phyloP scores from a whole-genome alignment of 768 basidiomycete genomes.

The Termitomyces bulborhizus region DNA sequence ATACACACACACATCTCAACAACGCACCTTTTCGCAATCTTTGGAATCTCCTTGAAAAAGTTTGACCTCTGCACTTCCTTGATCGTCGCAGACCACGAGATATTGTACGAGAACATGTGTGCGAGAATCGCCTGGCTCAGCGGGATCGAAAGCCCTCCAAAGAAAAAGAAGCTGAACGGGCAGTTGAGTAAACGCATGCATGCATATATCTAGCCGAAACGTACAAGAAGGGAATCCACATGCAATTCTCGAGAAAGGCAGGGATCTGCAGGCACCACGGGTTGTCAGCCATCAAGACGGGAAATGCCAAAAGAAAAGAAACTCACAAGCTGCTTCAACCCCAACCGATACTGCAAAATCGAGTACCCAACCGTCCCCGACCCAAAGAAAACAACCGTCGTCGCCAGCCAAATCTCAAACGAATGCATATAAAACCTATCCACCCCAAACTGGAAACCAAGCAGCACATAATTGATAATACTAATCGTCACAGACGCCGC shows the following conservation, averaged over 20 bases:
- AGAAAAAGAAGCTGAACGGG: slow-evolving; percentile 62
- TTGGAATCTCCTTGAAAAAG: slow-evolving; percentile 88
- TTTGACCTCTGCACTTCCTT: slow-evolving; percentile 86
- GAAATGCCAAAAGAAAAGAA: neutral
- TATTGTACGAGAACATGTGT: slow-evolving; percentile 53
- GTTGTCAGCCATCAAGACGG: neutral
- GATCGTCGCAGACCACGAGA: slow-evolving; percentile 52
- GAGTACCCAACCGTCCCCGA: slow-evolving; percentile 68
- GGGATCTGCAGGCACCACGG: slow-evolving; percentile 23
- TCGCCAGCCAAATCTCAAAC: slow-evolving; percentile 79
- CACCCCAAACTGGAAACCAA: slow-evolving; percentile 67
- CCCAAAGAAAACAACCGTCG: slow-evolving; percentile 72
- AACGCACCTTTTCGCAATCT: slow-evolving; percentile 64
- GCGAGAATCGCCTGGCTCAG: slow-evolving; percentile 63
- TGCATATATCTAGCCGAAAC: slow-evolving; percentile 21
- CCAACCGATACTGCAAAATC: slow-evolving; percentile 67
- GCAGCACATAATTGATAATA: slow-evolving; percentile 67
- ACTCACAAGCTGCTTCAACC: slow-evolving; percentile 43
- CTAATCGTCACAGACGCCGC: slow-evolving; percentile 61
- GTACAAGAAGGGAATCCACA: slow-evolving; percentile 74
- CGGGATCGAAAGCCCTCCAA: slow-evolving; percentile 68
- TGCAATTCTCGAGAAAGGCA: slow-evolving; percentile 51
- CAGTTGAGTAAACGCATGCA: neutral
- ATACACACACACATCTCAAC: slow-evolving; percentile 1
- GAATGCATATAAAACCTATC: slow-evolving; percentile 75